Conservation (phyloP, 2,329 filamentous ascomycete genomes). For the Aspergillus vadensis region DNA sequence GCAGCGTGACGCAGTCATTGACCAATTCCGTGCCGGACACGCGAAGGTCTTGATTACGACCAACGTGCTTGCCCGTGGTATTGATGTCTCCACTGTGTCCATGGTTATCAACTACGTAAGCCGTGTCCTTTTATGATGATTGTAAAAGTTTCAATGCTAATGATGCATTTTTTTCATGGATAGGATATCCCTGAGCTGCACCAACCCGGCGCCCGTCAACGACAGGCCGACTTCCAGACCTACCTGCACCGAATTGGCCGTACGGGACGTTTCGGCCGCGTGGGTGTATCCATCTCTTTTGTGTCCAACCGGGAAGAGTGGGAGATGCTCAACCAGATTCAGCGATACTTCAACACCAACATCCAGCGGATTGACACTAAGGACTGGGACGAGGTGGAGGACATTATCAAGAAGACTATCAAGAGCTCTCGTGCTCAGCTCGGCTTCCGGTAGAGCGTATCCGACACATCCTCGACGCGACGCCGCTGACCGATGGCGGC, state of each 20-base stretch:
- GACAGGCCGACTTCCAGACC: constrained; percentile 82
- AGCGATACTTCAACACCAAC: constrained; percentile 75
- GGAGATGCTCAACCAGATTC: constrained; percentile 76
- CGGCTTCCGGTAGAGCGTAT: constrained; percentile 31
- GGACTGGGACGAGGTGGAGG: constrained; percentile 90
- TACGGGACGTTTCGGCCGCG: constrained; percentile 93
- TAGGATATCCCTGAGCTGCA: constrained; percentile 69
- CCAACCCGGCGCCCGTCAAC: constrained; percentile 58
- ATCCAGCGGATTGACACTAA: constrained; percentile 78
- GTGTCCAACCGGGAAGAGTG: constrained; percentile 85
- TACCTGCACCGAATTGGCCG: constrained; percentile 98
- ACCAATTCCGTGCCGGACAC: constrained; percentile 80
- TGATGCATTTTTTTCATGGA: not conserved
- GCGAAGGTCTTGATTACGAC: constrained; percentile 98
- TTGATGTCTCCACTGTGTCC: constrained; percentile 87
- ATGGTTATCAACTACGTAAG: constrained; percentile 95
- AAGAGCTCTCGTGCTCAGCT: constrained; percentile 55
- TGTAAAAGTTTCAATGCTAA: not conserved
- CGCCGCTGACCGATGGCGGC: not conserved
- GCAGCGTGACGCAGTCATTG: constrained; percentile 80
- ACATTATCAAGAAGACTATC: constrained; percentile 77
- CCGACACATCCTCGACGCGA: not conserved
- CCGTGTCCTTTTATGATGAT: not conserved
- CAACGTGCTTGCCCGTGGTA: constrained; percentile 93
- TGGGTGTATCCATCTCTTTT: constrained; percentile 94